A percentile compares a stretch with the other conserved stretches of the same genome.
These are phyloP conservation scores for Cubamyces lactineus DNA, from an alignment of 768 basidiomycete species.

Conservation along the genomic window DNA sequence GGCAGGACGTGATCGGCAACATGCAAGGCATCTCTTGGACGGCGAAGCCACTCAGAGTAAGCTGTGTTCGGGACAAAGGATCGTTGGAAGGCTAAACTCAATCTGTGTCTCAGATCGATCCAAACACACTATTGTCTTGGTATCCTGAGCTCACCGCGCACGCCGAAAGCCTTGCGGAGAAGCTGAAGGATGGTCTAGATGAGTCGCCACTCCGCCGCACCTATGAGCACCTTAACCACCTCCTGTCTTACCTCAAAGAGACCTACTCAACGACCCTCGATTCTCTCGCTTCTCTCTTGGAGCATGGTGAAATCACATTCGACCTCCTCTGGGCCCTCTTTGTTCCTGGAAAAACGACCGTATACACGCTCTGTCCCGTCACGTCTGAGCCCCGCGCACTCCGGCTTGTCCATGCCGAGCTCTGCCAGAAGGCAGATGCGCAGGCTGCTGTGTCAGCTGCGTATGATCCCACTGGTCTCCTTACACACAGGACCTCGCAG, in stretches of 20 bases:
- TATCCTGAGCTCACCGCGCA: slow-evolving; percentile 50
- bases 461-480: slow-evolving; percentile 29
- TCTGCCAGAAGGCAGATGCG: slow-evolving; percentile 32
- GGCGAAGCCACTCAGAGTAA: slow-evolving; percentile 56
- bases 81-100: slow-evolving; percentile 6
- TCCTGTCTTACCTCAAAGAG: slow-evolving; percentile 51
- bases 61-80: not conserved
- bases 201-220: slow-evolving; percentile 41
- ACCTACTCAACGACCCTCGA: slow-evolving; percentile 55
- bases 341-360: slow-evolving; percentile 51
- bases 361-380: slow-evolving; percentile 56
- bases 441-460: slow-evolving; percentile 20
- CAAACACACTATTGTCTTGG: slow-evolving; percentile 59
- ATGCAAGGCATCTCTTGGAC: slow-evolving; percentile 69
- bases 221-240: slow-evolving; percentile 51
- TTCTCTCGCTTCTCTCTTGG: slow-evolving; percentile 50
- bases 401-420: slow-evolving; percentile 46
- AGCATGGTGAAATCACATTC: slow-evolving; percentile 62
- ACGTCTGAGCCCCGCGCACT: slow-evolving; percentile 59
- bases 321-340: slow-evolving; percentile 60
- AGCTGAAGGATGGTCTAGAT: slow-evolving; percentile 38
- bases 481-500: slow-evolving; percentile 17
- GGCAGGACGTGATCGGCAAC: slow-evolving; percentile 58
- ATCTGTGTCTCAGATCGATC: slow-evolving; percentile 47
- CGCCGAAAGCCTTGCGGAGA: slow-evolving; percentile 41